phyloP scores from a whole-genome alignment of 1,284 basidiomycete genomes.

The Boletus smithii region DNA sequence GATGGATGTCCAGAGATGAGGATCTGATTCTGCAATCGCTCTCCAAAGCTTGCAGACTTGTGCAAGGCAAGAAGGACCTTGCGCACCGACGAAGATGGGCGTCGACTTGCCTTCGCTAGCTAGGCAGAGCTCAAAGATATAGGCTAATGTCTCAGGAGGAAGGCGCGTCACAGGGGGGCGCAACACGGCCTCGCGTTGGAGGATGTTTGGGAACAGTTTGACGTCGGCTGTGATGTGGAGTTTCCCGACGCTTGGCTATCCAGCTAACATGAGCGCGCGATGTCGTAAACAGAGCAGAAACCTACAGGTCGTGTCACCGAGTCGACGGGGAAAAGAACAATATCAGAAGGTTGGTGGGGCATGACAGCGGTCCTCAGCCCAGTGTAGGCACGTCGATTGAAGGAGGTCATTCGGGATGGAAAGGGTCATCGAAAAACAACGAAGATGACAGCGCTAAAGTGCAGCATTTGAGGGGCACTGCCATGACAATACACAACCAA shows the following conservation, averaged over 20 bases:
- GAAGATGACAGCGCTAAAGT: no score
- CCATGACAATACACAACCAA: no score
- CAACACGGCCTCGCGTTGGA: neutral
- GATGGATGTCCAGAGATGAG: conserved; percentile 21
- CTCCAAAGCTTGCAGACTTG: conserved; percentile 24
- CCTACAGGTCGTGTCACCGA: neutral
- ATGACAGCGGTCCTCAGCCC: neutral
- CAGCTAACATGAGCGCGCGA: no score
- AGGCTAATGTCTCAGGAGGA: conserved; percentile 15
- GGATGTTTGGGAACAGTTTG: neutral
- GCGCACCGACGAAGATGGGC: neutral
- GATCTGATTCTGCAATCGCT: conserved; percentile 11
- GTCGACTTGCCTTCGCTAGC: neutral
- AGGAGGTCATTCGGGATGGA: no score
- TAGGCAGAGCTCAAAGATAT: conserved; percentile 16
- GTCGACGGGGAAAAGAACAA: neutral
- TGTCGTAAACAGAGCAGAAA: neutral
- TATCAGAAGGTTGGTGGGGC: neutral
- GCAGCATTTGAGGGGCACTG: no score
- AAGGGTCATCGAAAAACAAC: no score
- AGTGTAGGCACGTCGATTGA: no score
- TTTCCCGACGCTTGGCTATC: no score
- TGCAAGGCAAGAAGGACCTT: conserved; percentile 7
- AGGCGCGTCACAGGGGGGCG: conserved; percentile 6
- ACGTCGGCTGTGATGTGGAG: neutral